Evolutionary conservation across 257 asterid species (phyloP).

Genomic region (Coffea eugenioides): DNA sequence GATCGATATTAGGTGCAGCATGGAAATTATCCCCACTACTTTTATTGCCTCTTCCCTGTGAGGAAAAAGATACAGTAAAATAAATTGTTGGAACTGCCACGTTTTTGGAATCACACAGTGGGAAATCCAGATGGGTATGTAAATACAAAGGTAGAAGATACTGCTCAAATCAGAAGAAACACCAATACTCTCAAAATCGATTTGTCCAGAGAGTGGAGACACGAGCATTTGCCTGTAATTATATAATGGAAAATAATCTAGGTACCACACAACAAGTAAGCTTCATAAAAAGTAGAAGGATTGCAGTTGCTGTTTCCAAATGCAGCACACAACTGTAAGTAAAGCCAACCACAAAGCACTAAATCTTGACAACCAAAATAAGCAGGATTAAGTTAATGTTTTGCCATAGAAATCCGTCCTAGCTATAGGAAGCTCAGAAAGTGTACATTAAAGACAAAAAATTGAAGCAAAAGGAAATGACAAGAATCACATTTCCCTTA

Average conservation of each 20-base stretch:
- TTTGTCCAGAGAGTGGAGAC: not conserved
- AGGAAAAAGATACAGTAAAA: constrained; percentile 11
- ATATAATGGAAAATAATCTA: not conserved
- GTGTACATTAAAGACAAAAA: not conserved
- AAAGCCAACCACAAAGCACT: not conserved
- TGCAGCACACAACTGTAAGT: not conserved
- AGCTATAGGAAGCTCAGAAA: too few species aligned
- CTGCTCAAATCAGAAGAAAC: too few species aligned
- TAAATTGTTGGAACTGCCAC: not conserved
- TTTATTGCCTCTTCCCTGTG: constrained; percentile 91
- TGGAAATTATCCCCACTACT: constrained; percentile 97
- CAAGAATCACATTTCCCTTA: not conserved
- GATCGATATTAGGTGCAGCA: constrained; percentile 99
- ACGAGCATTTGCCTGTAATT: not conserved
- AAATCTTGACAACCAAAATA: not conserved
- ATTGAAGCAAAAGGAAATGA: not conserved
- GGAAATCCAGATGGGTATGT: not conserved
- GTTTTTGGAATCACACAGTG: not conserved
- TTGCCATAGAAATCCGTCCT: not conserved
- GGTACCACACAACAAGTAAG: not conserved
- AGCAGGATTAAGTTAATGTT: not conserved
- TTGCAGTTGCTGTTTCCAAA: not conserved
- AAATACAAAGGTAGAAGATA: not conserved
- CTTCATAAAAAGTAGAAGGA: not conserved
- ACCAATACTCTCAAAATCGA: too few species aligned